Conservation (phyloP, 108 stramenopile species). For the Skeletonema menzelii region DNA sequence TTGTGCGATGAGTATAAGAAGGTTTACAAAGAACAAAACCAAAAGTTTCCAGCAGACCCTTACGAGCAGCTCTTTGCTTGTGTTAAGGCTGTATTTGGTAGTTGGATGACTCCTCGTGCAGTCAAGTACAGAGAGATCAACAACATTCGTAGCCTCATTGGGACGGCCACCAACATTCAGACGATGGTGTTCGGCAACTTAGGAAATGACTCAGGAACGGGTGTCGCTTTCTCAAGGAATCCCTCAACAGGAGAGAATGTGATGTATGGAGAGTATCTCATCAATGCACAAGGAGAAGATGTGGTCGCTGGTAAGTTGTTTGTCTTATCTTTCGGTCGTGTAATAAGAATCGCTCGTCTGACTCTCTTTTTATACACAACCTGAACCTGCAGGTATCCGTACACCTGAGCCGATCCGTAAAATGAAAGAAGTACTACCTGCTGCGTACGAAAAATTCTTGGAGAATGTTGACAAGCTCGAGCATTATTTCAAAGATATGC, state of each 20-base stretch:
- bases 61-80: constrained; percentile 70
- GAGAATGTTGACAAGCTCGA: constrained; percentile 77
- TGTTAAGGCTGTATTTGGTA: constrained; percentile 79
- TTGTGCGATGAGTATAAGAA: constrained; percentile 63
- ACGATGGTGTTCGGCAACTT: constrained; percentile 91
- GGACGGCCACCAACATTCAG: constrained; percentile 74
- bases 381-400: constrained; percentile 57
- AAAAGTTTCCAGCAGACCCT: constrained; percentile 62
- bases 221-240: constrained; percentile 87
- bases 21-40: constrained; percentile 54
- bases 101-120: constrained; percentile 85
- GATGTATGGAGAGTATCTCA: constrained; percentile 86
- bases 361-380: background rate
- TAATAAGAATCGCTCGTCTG: background rate
- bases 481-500: constrained; percentile 86
- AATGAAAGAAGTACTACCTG: constrained; percentile 75
- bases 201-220: constrained; percentile 76
- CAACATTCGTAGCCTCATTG: constrained; percentile 69
- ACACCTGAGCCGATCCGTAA: constrained; percentile 77
- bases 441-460: constrained; percentile 77
- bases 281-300: constrained; percentile 81
- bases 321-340: background rate
- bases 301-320: constrained; percentile 60
- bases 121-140: constrained; percentile 87
- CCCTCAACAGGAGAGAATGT: constrained; percentile 77